phyloP scores from a whole-genome alignment of 2,329 filamentous ascomycete species.

The Sclerotinia spermophila region DNA sequence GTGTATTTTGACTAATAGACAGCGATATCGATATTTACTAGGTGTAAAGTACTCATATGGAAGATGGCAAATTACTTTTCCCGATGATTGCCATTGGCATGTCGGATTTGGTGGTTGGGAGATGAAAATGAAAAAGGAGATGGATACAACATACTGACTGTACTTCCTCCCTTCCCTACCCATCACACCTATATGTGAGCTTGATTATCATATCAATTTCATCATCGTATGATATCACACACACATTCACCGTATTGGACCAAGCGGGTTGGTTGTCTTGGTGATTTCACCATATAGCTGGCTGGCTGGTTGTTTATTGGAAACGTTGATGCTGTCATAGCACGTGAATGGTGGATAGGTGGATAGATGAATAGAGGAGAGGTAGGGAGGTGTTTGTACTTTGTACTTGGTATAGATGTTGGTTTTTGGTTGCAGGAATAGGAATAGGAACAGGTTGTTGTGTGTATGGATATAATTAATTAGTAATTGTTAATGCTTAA shows the following conservation, averaged over 20 bases:
- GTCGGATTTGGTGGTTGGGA: neutral
- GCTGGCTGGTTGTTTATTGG: neutral
- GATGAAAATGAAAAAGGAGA: no score
- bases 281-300: neutral
- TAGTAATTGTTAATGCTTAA: neutral
- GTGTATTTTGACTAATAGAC: no score
- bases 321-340: conserved; percentile 5
- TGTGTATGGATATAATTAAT: neutral
- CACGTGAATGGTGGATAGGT: neutral
- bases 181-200: neutral
- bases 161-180: neutral
- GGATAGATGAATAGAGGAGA: no score
- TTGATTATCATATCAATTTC: neutral
- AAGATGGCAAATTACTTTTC: neutral
- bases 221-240: neutral
- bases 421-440: neutral
- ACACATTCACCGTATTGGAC: neutral
- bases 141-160: no score
- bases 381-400: neutral
- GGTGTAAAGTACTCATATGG: no score
- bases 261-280: neutral
- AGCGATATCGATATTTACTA: no score
- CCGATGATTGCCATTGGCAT: neutral
- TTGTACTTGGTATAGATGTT: neutral
- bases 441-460: neutral